Percentiles rank a stretch among this genome's conserved stretches.
These are phyloP conservation scores for Paracoccidioides lutzii DNA, from an alignment of 2,329 filamentous ascomycete genomes.

Conservation along the genomic window DNA sequence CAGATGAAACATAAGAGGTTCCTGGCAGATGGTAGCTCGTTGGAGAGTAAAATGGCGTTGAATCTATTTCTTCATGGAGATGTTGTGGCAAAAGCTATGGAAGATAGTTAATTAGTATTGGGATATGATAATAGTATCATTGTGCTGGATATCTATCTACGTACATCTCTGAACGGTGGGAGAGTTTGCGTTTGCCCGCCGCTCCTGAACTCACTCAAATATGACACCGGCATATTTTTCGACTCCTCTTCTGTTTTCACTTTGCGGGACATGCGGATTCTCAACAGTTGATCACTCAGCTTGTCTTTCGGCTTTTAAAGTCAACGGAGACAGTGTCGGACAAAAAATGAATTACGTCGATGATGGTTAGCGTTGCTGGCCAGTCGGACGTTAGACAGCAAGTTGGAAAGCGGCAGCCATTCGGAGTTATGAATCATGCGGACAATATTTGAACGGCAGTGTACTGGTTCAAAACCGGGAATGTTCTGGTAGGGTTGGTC, in stretches of 20 bases:
- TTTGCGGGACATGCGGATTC: constrained; percentile 23
- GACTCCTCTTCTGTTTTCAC: constrained; percentile 20
- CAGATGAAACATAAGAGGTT: constrained; percentile 15
- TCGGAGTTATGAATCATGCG: constrained; percentile 2
- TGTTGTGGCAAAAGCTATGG: constrained; percentile 27
- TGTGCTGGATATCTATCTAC: constrained; percentile 2
- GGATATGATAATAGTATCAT: background rate
- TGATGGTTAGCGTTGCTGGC: background rate
- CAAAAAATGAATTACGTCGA: background rate
- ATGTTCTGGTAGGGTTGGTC: background rate
- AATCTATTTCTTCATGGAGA: constrained; percentile 31
- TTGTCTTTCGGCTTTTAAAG: constrained; percentile 3
- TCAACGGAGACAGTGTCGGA: constrained; percentile 1
- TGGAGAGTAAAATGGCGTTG: constrained; percentile 22
- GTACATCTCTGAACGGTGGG: constrained; percentile 29
- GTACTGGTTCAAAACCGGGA: constrained; percentile 2
- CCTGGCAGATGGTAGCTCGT: constrained; percentile 18
- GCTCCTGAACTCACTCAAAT: constrained; percentile 20
- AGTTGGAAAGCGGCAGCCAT: background rate
- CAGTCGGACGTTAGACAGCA: constrained; percentile 4
- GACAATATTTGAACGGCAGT: constrained; percentile 3
- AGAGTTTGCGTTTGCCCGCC: constrained; percentile 23
- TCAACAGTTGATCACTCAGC: constrained; percentile 2
- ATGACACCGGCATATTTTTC: constrained; percentile 27
- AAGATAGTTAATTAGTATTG: background rate